phyloP scores from a whole-genome alignment of 768 basidiomycete species.

The Dacryopinax primogenitus region DNA sequence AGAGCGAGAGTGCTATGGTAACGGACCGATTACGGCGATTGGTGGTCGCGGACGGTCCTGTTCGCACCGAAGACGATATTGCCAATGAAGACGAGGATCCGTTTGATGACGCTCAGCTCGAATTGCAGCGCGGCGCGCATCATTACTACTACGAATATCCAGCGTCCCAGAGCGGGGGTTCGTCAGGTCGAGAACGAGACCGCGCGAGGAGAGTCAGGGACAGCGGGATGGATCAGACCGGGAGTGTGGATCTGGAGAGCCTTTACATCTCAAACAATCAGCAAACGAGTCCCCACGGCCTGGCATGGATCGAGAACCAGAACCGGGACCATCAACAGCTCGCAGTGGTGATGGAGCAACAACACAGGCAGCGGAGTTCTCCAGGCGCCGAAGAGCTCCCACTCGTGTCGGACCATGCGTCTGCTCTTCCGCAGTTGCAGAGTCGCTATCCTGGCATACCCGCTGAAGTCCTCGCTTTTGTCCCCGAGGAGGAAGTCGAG shows the following conservation, averaged over 20 bases:
- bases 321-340: neutral
- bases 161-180: conserved; percentile 2
- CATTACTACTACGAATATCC: conserved; percentile 1
- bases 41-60: neutral
- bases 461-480: conserved; percentile 14
- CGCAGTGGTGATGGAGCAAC: neutral
- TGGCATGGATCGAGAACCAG: conserved; percentile 8
- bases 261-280: conserved; percentile 5
- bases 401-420: neutral
- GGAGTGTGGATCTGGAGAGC: conserved; percentile 4
- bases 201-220: neutral
- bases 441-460: conserved; percentile 10
- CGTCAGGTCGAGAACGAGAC: neutral
- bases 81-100: neutral
- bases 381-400: neutral
- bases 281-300: conserved; percentile 6
- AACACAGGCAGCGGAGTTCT: neutral
- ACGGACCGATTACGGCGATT: neutral
- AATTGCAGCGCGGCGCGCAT: neutral
- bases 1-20: neutral
- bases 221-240: neutral
- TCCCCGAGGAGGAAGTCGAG: conserved; percentile 19
- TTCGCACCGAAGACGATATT: neutral
- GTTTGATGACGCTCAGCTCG: conserved; percentile 2
- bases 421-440: neutral